Conservation (phyloP, 345 rosid genomes). For the Ceriops tagal region DNA sequence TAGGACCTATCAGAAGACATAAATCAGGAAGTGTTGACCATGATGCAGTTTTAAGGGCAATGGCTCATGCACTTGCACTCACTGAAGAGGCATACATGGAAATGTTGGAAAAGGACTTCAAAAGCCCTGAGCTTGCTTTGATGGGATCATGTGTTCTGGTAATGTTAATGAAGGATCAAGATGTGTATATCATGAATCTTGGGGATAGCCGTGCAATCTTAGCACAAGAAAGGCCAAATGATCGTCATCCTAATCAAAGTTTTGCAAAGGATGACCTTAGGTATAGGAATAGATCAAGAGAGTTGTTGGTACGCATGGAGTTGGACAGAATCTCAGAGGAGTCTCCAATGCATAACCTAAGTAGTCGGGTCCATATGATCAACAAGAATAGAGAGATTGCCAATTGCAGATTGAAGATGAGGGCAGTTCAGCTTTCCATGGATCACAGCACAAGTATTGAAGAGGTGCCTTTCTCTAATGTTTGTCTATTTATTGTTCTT, state of each 20-base stretch:
- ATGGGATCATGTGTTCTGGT: slow-evolving; percentile 97
- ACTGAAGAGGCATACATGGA: slow-evolving; percentile 91
- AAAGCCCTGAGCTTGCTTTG: slow-evolving; percentile 83
- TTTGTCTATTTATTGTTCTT: slow-evolving; percentile 8
- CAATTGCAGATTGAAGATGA: slow-evolving; percentile 80
- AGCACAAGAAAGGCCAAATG: slow-evolving; percentile 84
- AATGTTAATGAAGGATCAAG: slow-evolving; percentile 97
- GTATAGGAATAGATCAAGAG: slow-evolving; percentile 75
- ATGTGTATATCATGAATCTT: slow-evolving; percentile 94
- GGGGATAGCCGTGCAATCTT: slow-evolving; percentile 89
- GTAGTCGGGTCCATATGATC: slow-evolving; percentile 58
- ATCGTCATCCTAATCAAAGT: slow-evolving; percentile 62
- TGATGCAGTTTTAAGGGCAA: slow-evolving; percentile 78
- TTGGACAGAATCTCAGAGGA: slow-evolving; percentile 96
- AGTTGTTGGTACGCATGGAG: slow-evolving; percentile 84
- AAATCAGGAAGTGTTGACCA: slow-evolving; percentile 73
- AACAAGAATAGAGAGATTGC: slow-evolving; percentile 88
- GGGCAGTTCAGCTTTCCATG: slow-evolving; percentile 90
- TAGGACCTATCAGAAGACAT: slow-evolving; percentile 77
- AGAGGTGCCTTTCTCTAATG: slow-evolving; percentile 51
- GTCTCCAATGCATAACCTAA: slow-evolving; percentile 82
- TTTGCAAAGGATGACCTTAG: slow-evolving; percentile 58
- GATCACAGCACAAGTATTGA: slow-evolving; percentile 89
- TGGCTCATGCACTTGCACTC: slow-evolving; percentile 64
- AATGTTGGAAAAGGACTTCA: slow-evolving; percentile 82